Base-by-base conservation (phyloP, 768 basidiomycete genomes). In the Lyophyllum decastes region DNA sequence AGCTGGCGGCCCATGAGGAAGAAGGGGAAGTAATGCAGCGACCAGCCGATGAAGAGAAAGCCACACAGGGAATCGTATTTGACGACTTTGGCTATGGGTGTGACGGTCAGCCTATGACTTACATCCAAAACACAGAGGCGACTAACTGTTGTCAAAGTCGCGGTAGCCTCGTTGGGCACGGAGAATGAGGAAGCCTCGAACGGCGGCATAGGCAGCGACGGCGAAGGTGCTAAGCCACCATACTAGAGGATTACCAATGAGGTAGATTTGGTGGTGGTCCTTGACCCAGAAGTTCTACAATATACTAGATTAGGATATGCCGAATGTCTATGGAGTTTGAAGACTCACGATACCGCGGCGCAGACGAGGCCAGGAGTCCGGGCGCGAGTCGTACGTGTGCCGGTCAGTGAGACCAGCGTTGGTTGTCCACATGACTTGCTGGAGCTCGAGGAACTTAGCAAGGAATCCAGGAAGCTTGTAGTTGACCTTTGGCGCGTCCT, bases 271-370 rank as follows among this genome's bases (percentile, higher is more conserved):
- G 44, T 84, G 84, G 68, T 98, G 90, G 60, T 98, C 93, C 73
- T 95, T 95, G 44, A 97, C 94, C 97, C 97, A 98, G 76, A 98
- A 98, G 74, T 95, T 97, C 94, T 95, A 62, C 38, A 52, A 45
- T 26, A 33, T 34, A 16, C 19, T 27, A 35, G 26, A 25, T 58
- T 10, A 64, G 59, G 21, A 30, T 16, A n/a, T 38, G 47, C 4
- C 14, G 14, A 19, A 52, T 9, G 8, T 38, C 3, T 7, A 9
- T 17, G 0, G 25, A 19, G 27, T 11, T 0, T 25, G 49, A 56
- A 48, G 41, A 81, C 93, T 79, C 65, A 98, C 94, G 66, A 98
- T 98, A 34, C 97, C 97, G 57, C 96, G 88, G 46, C 82, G 83
- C 30, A 98, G 82, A 49, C 83, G 79, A n/a, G 96, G 97, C 97